Evolutionary conservation across 495 filamentous ascomycete genomes (phyloP), one percentile per base, ranked within the genome.

Genomic region (Glonium stellatum): DNA sequence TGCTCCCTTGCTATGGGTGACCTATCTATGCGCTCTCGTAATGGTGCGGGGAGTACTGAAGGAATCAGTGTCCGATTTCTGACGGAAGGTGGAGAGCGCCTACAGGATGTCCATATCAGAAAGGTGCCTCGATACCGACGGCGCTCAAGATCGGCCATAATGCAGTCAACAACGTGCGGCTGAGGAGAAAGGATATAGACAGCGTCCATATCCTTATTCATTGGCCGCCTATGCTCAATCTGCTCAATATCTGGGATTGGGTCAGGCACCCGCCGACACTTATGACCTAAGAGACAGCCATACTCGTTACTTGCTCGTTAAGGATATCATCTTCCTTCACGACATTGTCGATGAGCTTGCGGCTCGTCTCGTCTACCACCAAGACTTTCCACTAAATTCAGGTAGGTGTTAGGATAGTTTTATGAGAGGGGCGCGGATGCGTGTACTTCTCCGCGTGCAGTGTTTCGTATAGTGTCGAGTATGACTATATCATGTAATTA

Each of bases 291-390:
- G 1, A 23, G 15, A 31, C 6, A 0, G 23, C 19, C 73, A 54
- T 81, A 97, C 92, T 95, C 57, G 92, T 90, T 70, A 98, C 87
- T 70, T 95, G 95, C 72, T 90, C 80, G 70, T 93, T 92, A 71
- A 98, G 85, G 57, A 98, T 92, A 71, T 96, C 89, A 79, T 97
- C 91, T 74, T 96, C 88, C 63, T 88, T 91, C 67, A 91, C 82
- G 23, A 89, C 87, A 79, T 87, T 90, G 71, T 93, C 86, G 63
- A 97, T 79, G 63, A 98, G 76, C 69, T 84, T 87, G 70, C 83
- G 85, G 71, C 87, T 89, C 21, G 73, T 76, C 61, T 87, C 84
- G 75, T 98, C 93, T 65, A 95, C 74, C 34, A 98, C 87, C 67
- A 97, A 75, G 65, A 96, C 87, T 80, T 96, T 97, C 93, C 93